Conservation (phyloP, 495 filamentous ascomycete genomes). For the Sordaria brevicollis region DNA sequence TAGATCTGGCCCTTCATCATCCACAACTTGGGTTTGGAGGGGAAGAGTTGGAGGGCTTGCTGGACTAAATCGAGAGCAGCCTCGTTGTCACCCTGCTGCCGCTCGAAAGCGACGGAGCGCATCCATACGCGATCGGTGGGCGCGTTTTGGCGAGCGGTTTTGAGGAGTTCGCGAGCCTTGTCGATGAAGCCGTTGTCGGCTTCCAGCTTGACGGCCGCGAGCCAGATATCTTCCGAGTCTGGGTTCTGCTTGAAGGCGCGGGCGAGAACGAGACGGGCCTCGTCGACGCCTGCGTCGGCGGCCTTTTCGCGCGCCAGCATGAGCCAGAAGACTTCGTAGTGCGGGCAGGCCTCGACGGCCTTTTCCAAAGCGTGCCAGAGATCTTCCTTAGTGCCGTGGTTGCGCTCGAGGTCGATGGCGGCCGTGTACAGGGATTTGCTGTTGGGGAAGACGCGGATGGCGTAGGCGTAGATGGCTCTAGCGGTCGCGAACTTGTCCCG, state of each 20-base stretch:
- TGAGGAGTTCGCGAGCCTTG: slow-evolving; percentile 69
- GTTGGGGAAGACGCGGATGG: slow-evolving; percentile 75
- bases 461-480: slow-evolving; percentile 85
- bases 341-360: slow-evolving; percentile 84
- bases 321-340: slow-evolving; percentile 88
- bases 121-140: slow-evolving; percentile 95
- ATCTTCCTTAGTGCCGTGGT: slow-evolving; percentile 76
- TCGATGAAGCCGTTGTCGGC: slow-evolving; percentile 73
- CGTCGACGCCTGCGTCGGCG: slow-evolving; percentile 58
- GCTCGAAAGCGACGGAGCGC: slow-evolving; percentile 85
- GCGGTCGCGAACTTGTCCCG: slow-evolving; percentile 80
- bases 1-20: slow-evolving; percentile 99
- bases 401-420: slow-evolving; percentile 82
- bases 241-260: slow-evolving; percentile 87
- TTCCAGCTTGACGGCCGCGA: slow-evolving; percentile 89
- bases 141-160: slow-evolving; percentile 71
- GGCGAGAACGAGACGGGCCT: slow-evolving; percentile 71
- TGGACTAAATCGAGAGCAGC: slow-evolving; percentile 78
- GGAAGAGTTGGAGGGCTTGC: slow-evolving; percentile 80
- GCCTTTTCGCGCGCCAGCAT: slow-evolving; percentile 87
- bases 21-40: slow-evolving; percentile 79
- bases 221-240: slow-evolving; percentile 94
- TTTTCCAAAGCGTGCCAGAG: slow-evolving; percentile 81
- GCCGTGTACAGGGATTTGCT: slow-evolving; percentile 78
- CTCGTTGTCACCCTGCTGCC: slow-evolving; percentile 67